These are phyloP conservation scores for Medicago lupulina DNA, from an alignment of 306 rosid species.

Conservation along the genomic window DNA sequence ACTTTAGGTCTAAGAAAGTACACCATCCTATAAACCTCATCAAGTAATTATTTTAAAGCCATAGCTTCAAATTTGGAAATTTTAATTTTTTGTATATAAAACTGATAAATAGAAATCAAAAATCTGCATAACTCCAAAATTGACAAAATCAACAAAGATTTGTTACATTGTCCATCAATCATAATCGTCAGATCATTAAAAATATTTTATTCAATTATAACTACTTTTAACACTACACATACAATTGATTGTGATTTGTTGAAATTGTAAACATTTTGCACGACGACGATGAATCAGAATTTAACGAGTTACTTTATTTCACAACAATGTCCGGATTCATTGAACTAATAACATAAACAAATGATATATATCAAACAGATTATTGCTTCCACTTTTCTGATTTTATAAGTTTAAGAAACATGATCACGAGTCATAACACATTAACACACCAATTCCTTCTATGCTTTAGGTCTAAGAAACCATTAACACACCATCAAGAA, in stretches of 20 bases:
- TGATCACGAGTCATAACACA: constrained; percentile 13
- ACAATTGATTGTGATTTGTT: neutral
- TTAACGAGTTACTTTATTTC: neutral
- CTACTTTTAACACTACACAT: no score
- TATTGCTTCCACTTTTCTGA: constrained; percentile 12
- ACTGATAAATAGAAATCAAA: neutral
- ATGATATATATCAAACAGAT: neutral
- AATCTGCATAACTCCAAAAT: neutral
- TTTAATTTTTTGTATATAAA: neutral
- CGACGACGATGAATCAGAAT: neutral
- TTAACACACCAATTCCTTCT: constrained; percentile 21
- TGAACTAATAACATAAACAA: constrained; percentile 18
- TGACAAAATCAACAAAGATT: neutral
- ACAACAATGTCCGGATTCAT: neutral
- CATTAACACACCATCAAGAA: no score
- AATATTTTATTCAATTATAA: no score
- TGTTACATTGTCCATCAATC: neutral
- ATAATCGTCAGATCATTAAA: no score
- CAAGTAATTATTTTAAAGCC: constrained; percentile 19
- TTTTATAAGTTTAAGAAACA: constrained; percentile 9
- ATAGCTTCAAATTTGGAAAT: neutral
- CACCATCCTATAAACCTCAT: constrained; percentile 26
- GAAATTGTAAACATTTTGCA: neutral
- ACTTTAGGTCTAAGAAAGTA: constrained; percentile 27
- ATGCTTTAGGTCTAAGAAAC: constrained; percentile 23